A percentile compares a stretch with the other conserved stretches of the same genome.
phyloP scores from a whole-genome alignment of 2,329 filamentous ascomycete genomes.

The Lasiodiplodia sp. region DNA sequence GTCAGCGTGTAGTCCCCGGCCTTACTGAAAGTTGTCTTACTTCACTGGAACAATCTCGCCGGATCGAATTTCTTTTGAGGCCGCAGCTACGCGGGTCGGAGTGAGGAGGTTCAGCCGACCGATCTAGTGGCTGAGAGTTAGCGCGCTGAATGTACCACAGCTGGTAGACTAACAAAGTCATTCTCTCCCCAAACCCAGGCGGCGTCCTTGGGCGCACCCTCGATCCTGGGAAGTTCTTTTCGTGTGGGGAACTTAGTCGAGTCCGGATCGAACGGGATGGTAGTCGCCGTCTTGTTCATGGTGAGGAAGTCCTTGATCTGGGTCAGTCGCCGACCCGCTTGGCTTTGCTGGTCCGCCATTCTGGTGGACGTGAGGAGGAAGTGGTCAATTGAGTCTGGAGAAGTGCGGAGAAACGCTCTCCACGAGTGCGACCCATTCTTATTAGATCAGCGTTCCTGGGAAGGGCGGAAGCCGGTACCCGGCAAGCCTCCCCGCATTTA shows the following conservation, averaged over 20 bases:
- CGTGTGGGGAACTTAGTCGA: slow-evolving; percentile 60
- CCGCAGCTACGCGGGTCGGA: slow-evolving; percentile 61
- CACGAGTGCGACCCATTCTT: background rate
- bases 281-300: slow-evolving; percentile 55
- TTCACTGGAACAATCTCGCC: slow-evolving; percentile 65
- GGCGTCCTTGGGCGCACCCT: slow-evolving; percentile 61
- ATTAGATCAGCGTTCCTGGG: background rate
- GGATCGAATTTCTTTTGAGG: slow-evolving; percentile 61
- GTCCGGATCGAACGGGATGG: slow-evolving; percentile 63
- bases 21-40: slow-evolving; percentile 40
- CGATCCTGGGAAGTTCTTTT: slow-evolving; percentile 60
- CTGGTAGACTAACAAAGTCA: slow-evolving; percentile 52
- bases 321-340: slow-evolving; percentile 46
- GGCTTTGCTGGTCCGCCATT: slow-evolving; percentile 46
- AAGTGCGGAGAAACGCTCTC: background rate
- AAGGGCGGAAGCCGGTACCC: too few relatives aligned
- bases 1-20: background rate
- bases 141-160: background rate
- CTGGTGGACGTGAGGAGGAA: background rate
- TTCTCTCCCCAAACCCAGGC: slow-evolving; percentile 69
- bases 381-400: background rate
- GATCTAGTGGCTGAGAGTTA: slow-evolving; percentile 40
- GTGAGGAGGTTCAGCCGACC: slow-evolving; percentile 65
- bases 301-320: slow-evolving; percentile 56
- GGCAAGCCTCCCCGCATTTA: slow-evolving; percentile 3